Evolutionary conservation across 2,329 filamentous ascomycete species (phyloP).

Genomic region (Apiospora rasikravindrae): DNA sequence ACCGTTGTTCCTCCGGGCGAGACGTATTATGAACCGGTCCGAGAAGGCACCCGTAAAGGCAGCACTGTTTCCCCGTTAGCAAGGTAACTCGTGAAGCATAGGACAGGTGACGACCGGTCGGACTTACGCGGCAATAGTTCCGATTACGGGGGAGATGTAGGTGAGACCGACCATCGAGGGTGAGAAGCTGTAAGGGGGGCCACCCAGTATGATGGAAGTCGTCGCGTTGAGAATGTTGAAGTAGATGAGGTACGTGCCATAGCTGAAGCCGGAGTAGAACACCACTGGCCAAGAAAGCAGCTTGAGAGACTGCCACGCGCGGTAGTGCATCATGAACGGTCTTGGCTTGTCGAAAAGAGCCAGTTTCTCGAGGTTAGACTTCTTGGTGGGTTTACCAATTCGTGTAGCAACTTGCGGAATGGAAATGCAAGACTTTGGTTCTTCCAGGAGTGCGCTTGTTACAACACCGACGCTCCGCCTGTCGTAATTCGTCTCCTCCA

Average conservation of each 20-base stretch:
- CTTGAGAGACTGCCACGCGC: constrained; percentile 43
- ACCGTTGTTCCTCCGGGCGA: constrained; percentile 46
- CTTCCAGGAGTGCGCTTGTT: neutral
- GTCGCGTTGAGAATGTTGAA: constrained; percentile 52
- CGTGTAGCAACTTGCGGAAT: too few species aligned
- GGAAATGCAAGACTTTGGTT: constrained; percentile 26
- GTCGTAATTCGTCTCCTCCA: constrained; percentile 64
- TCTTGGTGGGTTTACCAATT: constrained; percentile 31
- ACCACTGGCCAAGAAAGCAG: constrained; percentile 48
- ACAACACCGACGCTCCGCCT: constrained; percentile 38
- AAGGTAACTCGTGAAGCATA: neutral
- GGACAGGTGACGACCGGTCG: too few species aligned
- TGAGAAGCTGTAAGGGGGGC: constrained; percentile 44
- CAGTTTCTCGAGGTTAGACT: constrained; percentile 50
- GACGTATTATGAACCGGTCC: constrained; percentile 44
- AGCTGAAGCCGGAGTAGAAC: constrained; percentile 48
- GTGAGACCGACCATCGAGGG: constrained; percentile 46
- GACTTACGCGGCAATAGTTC: constrained; percentile 38
- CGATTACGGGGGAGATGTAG: constrained; percentile 44
- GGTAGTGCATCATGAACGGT: constrained; percentile 45
- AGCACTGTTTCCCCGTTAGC: constrained; percentile 23
- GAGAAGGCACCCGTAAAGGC: constrained; percentile 42
- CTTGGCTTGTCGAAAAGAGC: constrained; percentile 46
- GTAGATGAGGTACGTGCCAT: constrained; percentile 48
- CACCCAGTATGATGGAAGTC: constrained; percentile 45